Conservation (phyloP, 2,329 filamentous ascomycete species). For the Alternaria gaisen region DNA sequence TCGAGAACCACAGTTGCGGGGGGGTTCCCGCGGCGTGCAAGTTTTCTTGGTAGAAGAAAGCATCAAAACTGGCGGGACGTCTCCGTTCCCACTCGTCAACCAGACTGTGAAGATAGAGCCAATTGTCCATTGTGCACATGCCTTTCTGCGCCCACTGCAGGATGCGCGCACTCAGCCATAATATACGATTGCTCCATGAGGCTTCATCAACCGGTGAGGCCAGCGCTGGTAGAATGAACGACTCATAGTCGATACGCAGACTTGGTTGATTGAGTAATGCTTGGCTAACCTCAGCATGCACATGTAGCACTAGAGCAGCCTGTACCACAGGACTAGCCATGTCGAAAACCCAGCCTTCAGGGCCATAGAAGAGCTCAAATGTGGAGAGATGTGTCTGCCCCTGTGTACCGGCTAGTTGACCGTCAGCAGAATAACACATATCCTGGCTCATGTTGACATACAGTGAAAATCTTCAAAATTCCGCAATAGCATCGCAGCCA, state of each 20-base stretch:
- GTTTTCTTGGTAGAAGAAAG: constrained; percentile 23
- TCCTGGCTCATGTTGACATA: constrained; percentile 8
- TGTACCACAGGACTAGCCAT: constrained; percentile 24
- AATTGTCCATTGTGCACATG: constrained; percentile 11
- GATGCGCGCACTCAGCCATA: constrained; percentile 30
- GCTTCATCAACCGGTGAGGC: constrained; percentile 18
- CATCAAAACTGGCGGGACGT: constrained; percentile 25
- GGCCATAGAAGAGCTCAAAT: constrained; percentile 25
- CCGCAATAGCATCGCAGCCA: constrained; percentile 29
- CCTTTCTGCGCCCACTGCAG: constrained; percentile 22
- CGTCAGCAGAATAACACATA: constrained; percentile 6
- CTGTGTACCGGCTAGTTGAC: constrained; percentile 25
- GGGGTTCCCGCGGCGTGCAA: constrained; percentile 1
- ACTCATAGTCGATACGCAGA: constrained; percentile 25
- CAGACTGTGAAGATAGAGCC: constrained; percentile 19
- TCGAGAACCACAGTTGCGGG: constrained; percentile 29
- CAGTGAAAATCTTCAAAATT: constrained; percentile 30
- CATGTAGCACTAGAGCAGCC: constrained; percentile 29
- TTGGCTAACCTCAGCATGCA: constrained; percentile 28
- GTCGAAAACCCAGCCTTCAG: constrained; percentile 22
- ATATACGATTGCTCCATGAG: constrained; percentile 27
- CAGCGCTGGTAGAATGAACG: constrained; percentile 14
- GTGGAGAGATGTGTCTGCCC: constrained; percentile 28
- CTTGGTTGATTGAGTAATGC: constrained; percentile 19
- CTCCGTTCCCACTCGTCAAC: constrained; percentile 31